phyloP scores from a whole-genome alignment of 345 rosid species.

The Luvunga scandens region DNA sequence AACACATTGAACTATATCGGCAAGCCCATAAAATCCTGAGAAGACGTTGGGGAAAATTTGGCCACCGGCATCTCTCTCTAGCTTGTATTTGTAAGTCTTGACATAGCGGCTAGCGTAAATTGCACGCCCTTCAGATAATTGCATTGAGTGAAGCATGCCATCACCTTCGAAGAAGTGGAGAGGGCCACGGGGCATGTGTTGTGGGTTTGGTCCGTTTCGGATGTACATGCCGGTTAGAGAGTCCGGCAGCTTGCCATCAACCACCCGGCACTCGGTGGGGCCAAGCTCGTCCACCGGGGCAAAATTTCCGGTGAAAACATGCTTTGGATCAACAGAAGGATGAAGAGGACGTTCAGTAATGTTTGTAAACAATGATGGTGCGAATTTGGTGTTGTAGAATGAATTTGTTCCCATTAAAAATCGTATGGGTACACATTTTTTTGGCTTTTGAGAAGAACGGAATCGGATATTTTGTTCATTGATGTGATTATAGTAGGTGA shows the following conservation, averaged over 20 bases:
- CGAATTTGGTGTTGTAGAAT: neutral
- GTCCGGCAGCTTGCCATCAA: constrained; percentile 17
- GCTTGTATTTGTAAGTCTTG: constrained; percentile 23
- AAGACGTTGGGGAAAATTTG: constrained; percentile 19
- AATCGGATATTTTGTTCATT: too few relatives aligned
- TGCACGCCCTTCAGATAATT: constrained; percentile 12
- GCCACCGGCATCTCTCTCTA: constrained; percentile 14
- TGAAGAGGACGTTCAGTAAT: constrained; percentile 16
- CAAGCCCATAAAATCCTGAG: constrained; percentile 6
- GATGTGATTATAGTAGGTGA: too few relatives aligned
- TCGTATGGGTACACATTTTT: neutral
- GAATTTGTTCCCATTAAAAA: too few relatives aligned
- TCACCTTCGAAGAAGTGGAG: constrained; percentile 28
- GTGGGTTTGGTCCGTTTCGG: constrained; percentile 30
- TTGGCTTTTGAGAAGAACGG: neutral
- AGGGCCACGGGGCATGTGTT: constrained; percentile 14
- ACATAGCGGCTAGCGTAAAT: constrained; percentile 18
- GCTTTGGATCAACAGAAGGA: constrained; percentile 13
- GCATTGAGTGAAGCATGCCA: constrained; percentile 28
- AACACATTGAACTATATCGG: neutral
- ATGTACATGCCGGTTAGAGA: constrained; percentile 17
- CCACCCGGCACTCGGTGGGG: constrained; percentile 6
- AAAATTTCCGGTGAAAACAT: constrained; percentile 20
- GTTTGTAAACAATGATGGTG: neutral
- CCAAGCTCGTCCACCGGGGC: constrained; percentile 18